Evolutionary conservation across 2,329 filamentous ascomycete genomes (phyloP), one percentile per base, ranked within the genome.

Genomic region (Pleoardoris graminearum): DNA sequence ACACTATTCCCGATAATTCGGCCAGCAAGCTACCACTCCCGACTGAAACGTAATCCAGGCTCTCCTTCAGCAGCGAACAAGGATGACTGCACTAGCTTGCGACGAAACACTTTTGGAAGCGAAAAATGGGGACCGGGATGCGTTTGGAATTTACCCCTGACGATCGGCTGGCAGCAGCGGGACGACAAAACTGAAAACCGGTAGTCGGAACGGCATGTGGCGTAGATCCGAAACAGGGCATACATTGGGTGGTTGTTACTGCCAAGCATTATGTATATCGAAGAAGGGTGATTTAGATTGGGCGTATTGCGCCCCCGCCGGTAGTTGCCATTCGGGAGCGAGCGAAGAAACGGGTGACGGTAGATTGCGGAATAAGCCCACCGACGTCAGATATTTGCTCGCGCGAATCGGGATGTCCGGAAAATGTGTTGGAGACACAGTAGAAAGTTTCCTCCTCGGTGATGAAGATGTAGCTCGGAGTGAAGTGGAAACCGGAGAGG

Each of bases 361-460:
- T 12, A 35, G 23, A 48, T 25, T 16, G 38, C 14, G 37, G 29
- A 33, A 10, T 3, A 25, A 32, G 58, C 62, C 54, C 53, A 48
- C 73, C 72, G 30, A 77, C 70, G 73, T 57, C 16, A 84, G 62
- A 59, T 83, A 80, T 48, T 73, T 76, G n/a, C 77, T 81, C 1
- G 79, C 78, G 59, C 82, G 78, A 17, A 84, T 75, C 0, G 80
- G 80, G 4, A 82, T 67, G 0, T 80, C 80, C 0, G 81, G 80
- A 57, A n/a, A 82, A 83, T 0, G 75, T 71, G 48, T 79, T 77
- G 58, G 83, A 84, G 1, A 75, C 77, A 55, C 79, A 81, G 63
- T 79, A 81, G 60, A 80, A 82, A 4, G 75, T 79, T n/a, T 75
- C 72, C 29, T 77, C 62, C 14, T 76, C 65, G 7, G 65, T 59